Evolutionary conservation across 192 early-diverging fungal species (phyloP).

Genomic region (Entomortierella lignicola): DNA sequence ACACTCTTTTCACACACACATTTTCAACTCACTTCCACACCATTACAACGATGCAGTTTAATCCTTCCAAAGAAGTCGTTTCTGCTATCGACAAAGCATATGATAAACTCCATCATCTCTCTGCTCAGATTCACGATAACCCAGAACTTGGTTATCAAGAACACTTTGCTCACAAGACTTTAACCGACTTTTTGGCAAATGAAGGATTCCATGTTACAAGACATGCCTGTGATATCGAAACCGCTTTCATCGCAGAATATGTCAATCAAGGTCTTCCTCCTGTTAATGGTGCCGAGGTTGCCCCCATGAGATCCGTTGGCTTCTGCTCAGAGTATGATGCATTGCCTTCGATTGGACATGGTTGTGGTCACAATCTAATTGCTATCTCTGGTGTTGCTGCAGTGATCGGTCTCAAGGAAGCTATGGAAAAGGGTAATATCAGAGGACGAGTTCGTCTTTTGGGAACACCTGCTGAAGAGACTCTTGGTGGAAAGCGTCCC

Average conservation of each 20-base stretch:
- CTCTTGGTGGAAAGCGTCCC: slow-evolving; percentile 76
- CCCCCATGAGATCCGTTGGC: slow-evolving; percentile 61
- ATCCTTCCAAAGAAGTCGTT: slow-evolving; percentile 22
- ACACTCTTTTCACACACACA: not conserved
- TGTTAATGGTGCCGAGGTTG: not conserved
- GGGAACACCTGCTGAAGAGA: slow-evolving; percentile 87
- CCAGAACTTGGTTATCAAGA: slow-evolving; percentile 71
- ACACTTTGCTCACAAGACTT: slow-evolving; percentile 62
- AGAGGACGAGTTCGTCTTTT: slow-evolving; percentile 73
- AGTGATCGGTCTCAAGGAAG: slow-evolving; percentile 61
- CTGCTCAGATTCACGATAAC: slow-evolving; percentile 68
- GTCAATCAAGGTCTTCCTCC: slow-evolving; percentile 53
- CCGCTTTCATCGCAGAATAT: slow-evolving; percentile 80
- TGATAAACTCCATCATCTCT: slow-evolving; percentile 53
- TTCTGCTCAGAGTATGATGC: slow-evolving; percentile 77
- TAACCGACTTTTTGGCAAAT: slow-evolving; percentile 70
- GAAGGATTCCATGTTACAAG: slow-evolving; percentile 69
- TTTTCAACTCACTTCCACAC: no score
- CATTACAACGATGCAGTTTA: slow-evolving; percentile 10
- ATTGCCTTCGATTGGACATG: slow-evolving; percentile 72
- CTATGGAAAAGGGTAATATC: slow-evolving; percentile 57
- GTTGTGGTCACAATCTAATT: slow-evolving; percentile 76
- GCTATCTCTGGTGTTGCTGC: slow-evolving; percentile 70
- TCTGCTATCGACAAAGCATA: slow-evolving; percentile 49
- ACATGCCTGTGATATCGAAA: slow-evolving; percentile 69